These are phyloP conservation scores for Corinectria fuckeliana DNA, from an alignment of 2,329 filamentous ascomycete species.

Conservation along the genomic window DNA sequence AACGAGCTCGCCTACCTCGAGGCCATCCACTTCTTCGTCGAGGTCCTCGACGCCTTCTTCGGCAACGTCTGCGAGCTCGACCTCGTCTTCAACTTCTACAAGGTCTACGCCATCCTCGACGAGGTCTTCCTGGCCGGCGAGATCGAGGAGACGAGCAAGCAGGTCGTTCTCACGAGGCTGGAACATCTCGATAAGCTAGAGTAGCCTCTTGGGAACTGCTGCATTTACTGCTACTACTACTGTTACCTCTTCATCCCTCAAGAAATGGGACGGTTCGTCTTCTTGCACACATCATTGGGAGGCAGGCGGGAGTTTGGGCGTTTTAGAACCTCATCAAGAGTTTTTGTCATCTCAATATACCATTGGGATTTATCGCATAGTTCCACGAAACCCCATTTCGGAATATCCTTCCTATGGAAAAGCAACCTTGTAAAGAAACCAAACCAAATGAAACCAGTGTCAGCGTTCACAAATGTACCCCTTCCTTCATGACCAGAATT, in stretches of 20 bases:
- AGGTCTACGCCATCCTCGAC: constrained; percentile 97
- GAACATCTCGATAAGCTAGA: constrained; percentile 98
- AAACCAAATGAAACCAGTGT: not conserved
- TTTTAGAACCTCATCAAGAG: not conserved
- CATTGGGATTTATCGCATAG: not conserved
- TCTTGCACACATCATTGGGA: constrained; percentile 12
- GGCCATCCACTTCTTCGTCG: constrained; percentile 99
- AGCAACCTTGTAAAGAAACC: not conserved
- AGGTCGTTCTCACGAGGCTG: constrained; percentile 91
- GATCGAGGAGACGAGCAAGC: constrained; percentile 98
- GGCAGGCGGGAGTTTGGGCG: constrained; percentile 17
- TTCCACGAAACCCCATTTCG: not conserved
- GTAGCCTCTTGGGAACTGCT: constrained; percentile 49
- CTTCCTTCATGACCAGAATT: not conserved
- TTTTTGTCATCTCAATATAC: constrained; percentile 11
- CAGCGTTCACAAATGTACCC: not conserved
- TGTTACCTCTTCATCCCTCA: not conserved
- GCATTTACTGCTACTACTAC: not conserved
- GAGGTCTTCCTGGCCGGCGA: constrained; percentile 98
- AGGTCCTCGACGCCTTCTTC: constrained; percentile 98
- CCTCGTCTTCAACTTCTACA: constrained; percentile 82
- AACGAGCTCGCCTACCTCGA: constrained; percentile 97
- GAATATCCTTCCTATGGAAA: not conserved
- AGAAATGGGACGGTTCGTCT: not conserved
- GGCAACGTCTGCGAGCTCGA: constrained; percentile 99